Percentiles rank a stretch among this genome's conserved stretches.
Evolutionary conservation across 805 yeast species (phyloP).

Genomic region (Pichia manshurica): DNA sequence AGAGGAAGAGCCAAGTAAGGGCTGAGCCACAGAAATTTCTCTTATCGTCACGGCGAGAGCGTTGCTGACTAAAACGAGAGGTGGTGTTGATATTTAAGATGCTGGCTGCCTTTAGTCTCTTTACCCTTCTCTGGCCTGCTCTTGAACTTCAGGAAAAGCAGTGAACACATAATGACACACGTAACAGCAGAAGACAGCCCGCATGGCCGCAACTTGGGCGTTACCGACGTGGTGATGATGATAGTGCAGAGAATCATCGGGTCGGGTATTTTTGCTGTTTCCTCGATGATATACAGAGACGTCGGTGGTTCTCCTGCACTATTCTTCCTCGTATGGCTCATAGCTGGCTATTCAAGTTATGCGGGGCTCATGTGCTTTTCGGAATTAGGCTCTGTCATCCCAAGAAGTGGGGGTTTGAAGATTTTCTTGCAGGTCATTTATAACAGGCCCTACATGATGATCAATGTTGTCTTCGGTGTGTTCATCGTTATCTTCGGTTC

Average conservation of each 20-base stretch:
- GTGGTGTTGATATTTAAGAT: too few relatives aligned
- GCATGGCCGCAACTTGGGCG: conserved; percentile 70
- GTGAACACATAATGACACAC: conserved; percentile 19
- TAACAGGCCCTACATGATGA: conserved; percentile 49
- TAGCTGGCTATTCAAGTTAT: conserved; percentile 58
- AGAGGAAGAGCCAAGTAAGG: too few relatives aligned
- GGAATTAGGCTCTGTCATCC: conserved; percentile 66
- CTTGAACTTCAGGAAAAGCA: background rate
- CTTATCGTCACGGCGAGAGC: too few relatives aligned
- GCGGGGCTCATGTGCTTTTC: conserved; percentile 62
- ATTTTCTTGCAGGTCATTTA: conserved; percentile 66
- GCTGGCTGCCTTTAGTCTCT: too few relatives aligned
- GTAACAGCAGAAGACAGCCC: conserved; percentile 46
- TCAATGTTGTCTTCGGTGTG: conserved; percentile 42
- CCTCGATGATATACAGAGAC: conserved; percentile 59
- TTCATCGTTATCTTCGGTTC: conserved; percentile 48
- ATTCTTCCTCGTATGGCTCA: conserved; percentile 57
- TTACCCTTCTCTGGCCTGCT: too few relatives aligned
- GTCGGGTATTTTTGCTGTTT: conserved; percentile 71
- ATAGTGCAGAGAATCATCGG: conserved; percentile 69
- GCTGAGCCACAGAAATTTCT: too few relatives aligned
- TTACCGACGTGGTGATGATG: conserved; percentile 57
- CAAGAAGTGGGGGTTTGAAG: conserved; percentile 73
- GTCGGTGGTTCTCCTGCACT: conserved; percentile 62
- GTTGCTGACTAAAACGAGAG: too few relatives aligned